Evolutionary conservation across 2,329 filamentous ascomycete genomes (phyloP).

Genomic region (Diplodia scrobiculata): DNA sequence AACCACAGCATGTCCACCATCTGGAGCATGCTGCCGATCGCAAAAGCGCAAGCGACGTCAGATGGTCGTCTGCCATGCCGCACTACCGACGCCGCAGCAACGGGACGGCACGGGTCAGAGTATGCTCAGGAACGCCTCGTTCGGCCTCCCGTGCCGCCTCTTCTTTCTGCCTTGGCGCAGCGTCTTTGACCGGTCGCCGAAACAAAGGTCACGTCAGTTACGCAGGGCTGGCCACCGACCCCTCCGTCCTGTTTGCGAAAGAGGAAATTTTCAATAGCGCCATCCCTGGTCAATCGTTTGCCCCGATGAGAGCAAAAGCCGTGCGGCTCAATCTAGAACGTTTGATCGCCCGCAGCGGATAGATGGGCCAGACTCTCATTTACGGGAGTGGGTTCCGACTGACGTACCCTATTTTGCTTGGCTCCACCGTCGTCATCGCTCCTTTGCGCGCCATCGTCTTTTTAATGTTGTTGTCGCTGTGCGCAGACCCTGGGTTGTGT

Average conservation of each 20-base stretch:
- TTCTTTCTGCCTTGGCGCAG: background rate
- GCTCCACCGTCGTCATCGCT: background rate
- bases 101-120: background rate
- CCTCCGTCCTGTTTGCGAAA: background rate
- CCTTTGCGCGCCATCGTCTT: background rate
- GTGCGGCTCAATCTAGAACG: constrained; percentile 5
- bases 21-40: background rate
- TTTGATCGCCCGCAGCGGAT: constrained; percentile 5
- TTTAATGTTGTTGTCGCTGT: background rate
- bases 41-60: background rate
- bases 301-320: background rate
- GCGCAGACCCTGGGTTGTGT: background rate
- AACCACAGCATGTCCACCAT: background rate
- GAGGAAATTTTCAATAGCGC: constrained; percentile 24
- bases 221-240: background rate
- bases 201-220: background rate
- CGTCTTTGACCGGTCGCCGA: background rate
- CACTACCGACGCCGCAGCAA: background rate
- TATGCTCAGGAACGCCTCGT: background rate
- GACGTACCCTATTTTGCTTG: background rate
- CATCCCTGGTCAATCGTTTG: background rate
- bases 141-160: background rate
- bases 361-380: background rate
- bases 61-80: background rate
- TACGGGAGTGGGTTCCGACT: background rate